These are phyloP conservation scores for Globisporangium heterothallicum DNA, from an alignment of 352 stramenopile species.

Conservation along the genomic window DNA sequence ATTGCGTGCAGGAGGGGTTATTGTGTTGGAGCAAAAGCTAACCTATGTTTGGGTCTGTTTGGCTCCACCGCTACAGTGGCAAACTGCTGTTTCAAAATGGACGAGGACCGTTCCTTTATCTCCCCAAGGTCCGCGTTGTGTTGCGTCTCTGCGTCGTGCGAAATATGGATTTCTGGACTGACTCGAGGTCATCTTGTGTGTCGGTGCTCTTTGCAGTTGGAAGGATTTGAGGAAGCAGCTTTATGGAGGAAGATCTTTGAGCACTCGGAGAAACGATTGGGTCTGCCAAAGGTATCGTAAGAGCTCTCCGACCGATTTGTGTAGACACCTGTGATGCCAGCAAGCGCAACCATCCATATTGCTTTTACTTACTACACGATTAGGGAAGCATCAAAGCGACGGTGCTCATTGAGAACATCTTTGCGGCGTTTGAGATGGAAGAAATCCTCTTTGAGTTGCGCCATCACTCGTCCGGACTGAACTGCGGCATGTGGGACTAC, in stretches of 20 bases:
- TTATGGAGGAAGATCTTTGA: constrained; percentile 95
- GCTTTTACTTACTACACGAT: not conserved
- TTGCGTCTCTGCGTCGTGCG: too few relatives aligned
- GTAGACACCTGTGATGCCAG: too few relatives aligned
- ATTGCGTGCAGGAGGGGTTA: not conserved
- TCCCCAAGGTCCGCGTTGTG: constrained; percentile 72
- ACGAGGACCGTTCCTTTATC: constrained; percentile 91
- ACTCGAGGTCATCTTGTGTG: not conserved
- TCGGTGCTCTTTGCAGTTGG: constrained; percentile 40
- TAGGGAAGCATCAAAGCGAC: constrained; percentile 85
- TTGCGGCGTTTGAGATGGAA: constrained; percentile 96
- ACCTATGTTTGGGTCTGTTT: not conserved
- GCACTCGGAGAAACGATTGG: constrained; percentile 83
- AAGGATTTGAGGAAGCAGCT: constrained; percentile 90
- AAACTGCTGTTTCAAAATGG: constrained; percentile 67
- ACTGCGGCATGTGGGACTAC: constrained; percentile 98
- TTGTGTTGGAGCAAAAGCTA: too few relatives aligned
- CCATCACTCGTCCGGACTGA: constrained; percentile 92
- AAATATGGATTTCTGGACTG: not conserved
- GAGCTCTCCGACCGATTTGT: too few relatives aligned
- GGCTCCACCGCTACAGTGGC: constrained; percentile 44
- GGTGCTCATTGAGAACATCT: constrained; percentile 95
- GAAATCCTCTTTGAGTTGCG: constrained; percentile 94
- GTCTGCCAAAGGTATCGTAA: constrained; percentile 77
- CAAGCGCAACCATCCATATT: too few relatives aligned